Conservation (phyloP, 1,139 yeast genomes). For the Pneumocystis jirovecii region DNA sequence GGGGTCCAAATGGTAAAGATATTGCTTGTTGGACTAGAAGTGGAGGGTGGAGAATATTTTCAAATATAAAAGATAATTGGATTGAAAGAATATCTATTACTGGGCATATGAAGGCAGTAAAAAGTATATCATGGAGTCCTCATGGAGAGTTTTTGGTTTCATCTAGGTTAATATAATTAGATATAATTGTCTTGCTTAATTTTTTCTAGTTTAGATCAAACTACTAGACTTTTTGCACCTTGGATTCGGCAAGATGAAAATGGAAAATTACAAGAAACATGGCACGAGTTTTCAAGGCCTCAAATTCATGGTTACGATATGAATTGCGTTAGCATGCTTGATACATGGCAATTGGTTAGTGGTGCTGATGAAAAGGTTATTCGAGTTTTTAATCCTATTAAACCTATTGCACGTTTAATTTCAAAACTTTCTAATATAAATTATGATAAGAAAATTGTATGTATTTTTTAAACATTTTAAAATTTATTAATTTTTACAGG, state of each 20-base stretch:
- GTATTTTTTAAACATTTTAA: slow-evolving; percentile 4
- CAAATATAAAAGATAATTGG: slow-evolving; percentile 30
- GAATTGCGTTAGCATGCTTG: slow-evolving; percentile 60
- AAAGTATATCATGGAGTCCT: slow-evolving; percentile 68
- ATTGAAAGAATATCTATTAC: slow-evolving; percentile 47
- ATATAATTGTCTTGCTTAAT: background rate
- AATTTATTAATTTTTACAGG: slow-evolving; percentile 16
- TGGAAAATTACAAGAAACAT: slow-evolving; percentile 22
- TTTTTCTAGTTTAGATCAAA: slow-evolving; percentile 61
- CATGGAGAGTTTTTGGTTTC: slow-evolving; percentile 52
- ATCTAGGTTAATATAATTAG: slow-evolving; percentile 27
- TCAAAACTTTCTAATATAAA: slow-evolving; percentile 37
- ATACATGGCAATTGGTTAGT: slow-evolving; percentile 56
- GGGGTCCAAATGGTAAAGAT: slow-evolving; percentile 38
- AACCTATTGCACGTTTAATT: slow-evolving; percentile 52
- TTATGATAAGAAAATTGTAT: slow-evolving; percentile 14
- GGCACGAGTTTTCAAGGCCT: slow-evolving; percentile 93
- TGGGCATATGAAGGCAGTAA: slow-evolving; percentile 61
- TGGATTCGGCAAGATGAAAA: slow-evolving; percentile 6
- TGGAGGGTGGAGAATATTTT: slow-evolving; percentile 82
- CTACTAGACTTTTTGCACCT: slow-evolving; percentile 67
- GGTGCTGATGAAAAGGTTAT: slow-evolving; percentile 94
- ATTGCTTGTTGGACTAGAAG: slow-evolving; percentile 77
- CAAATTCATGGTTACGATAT: slow-evolving; percentile 97
- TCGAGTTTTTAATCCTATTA: slow-evolving; percentile 83